These are phyloP conservation scores for Maudiozyma turicensis DNA, from an alignment of 805 yeast genomes.

Conservation along the genomic window DNA sequence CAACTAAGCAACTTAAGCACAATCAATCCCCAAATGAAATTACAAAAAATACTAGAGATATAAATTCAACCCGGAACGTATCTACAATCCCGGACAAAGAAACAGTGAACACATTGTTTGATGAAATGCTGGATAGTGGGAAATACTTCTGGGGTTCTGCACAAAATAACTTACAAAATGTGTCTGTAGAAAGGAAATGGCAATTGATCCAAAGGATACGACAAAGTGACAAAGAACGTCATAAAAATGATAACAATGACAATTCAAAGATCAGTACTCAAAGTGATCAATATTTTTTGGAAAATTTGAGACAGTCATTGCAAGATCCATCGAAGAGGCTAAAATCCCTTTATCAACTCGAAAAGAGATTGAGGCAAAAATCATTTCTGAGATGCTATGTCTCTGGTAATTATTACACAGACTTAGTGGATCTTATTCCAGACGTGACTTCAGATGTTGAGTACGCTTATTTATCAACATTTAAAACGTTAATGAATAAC, in stretches of 20 bases:
- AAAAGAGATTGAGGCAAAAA: conserved; percentile 18
- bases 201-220: conserved; percentile 20
- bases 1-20: conserved; percentile 1
- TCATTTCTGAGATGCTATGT: conserved; percentile 12
- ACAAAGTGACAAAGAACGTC: not conserved
- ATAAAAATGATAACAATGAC: not conserved
- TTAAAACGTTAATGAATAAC: conserved; percentile 18
- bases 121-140: conserved; percentile 15
- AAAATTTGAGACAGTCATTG: conserved; percentile 2
- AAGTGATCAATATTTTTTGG: not conserved
- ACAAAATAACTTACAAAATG: conserved; percentile 12
- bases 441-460: not conserved
- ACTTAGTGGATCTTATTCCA: conserved; percentile 8
- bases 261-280: not conserved
- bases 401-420: conserved; percentile 8
- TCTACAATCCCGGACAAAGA: conserved; percentile 13
- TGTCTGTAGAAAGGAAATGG: conserved; percentile 24
- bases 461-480: conserved; percentile 23
- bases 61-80: not conserved
- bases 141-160: conserved; percentile 24
- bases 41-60: not conserved
- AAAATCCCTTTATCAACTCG: conserved; percentile 18
- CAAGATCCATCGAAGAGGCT: conserved; percentile 4
- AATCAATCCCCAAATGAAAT: not conserved
- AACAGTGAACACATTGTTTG: conserved; percentile 15